Base-by-base conservation (phyloP, 2,329 filamentous ascomycete species). In the Orbilia blumenaviensis region DNA sequence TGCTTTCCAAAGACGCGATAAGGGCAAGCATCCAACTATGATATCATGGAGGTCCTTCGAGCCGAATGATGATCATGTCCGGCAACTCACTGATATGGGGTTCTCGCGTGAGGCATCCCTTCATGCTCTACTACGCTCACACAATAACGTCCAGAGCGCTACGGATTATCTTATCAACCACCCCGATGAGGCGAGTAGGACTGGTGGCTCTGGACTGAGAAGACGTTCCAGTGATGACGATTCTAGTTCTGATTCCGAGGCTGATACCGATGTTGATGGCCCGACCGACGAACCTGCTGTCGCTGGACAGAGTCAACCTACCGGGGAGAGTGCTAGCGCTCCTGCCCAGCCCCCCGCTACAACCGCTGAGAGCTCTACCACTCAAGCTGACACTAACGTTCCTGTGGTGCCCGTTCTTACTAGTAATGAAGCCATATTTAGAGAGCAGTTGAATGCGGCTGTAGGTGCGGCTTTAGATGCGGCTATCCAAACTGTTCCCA, bases 1-100 rank as follows among this genome's bases (percentile, higher is more conserved):
- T 73, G 91, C 88, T 16, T 87, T 86, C 81, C 90, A 85, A 80
- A 89, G 86, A 58, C 78, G 78, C 8, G 78, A 79, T 42, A 67
- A 63, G 32, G 67, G 56, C 21, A 78, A 61, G 41, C 78, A 74
- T 42, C 72, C 61, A 21, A 75, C 77, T 18, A 64, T 78, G 60
- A 77, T 80, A 32, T 80, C 79, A 21, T 81, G 79, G 79, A 77
- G 73, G 54, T 78, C 79, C 3, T 79, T 81, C 69, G 79, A 79
- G 21, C 80, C 80, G 21, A 78, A 79, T 32, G 78, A 79, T 29
- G 79, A 80, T 23, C 78, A 77, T 32, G 76, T 81, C 12, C 77
- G 74, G 29, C 79, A 79, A 34, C 73, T 81, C 27, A 71, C 73
- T 10, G 80, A 80, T 12, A 81, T 80, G 80, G 80, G 80, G n/a